A percentile compares a stretch with the other conserved stretches of the same genome.
phyloP scores from a whole-genome alignment of 2,329 filamentous ascomycete genomes.

The Fusarium goolgardi region DNA sequence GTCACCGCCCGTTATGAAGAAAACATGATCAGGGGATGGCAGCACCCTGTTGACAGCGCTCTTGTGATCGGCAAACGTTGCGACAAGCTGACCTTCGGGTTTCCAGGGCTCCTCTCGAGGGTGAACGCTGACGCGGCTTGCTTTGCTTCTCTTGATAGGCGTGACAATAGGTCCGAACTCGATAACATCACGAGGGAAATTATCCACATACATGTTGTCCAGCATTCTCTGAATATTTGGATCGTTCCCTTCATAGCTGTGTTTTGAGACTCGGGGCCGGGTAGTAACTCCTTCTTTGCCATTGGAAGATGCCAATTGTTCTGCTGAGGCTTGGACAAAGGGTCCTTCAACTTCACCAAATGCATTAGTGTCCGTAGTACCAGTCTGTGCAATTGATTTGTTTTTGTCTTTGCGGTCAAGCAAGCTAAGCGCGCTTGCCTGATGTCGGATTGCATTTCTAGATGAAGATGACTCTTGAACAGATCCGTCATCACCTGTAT shows the following conservation, averaged over 20 bases:
- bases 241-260: slow-evolving; percentile 87
- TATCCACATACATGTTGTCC: slow-evolving; percentile 84
- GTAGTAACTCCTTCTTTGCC: slow-evolving; percentile 49
- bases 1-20: slow-evolving; percentile 94
- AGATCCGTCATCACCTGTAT: slow-evolving; percentile 52
- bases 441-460: slow-evolving; percentile 63
- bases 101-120: slow-evolving; percentile 72
- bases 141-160: slow-evolving; percentile 69
- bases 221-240: slow-evolving; percentile 77
- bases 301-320: slow-evolving; percentile 39
- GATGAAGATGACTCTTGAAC: slow-evolving; percentile 56
- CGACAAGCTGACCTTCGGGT: slow-evolving; percentile 84
- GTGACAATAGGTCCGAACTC: slow-evolving; percentile 86
- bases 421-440: slow-evolving; percentile 69
- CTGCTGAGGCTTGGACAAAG: slow-evolving; percentile 54
- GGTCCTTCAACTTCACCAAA: slow-evolving; percentile 71
- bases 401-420: slow-evolving; percentile 69
- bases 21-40: slow-evolving; percentile 88
- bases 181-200: slow-evolving; percentile 72
- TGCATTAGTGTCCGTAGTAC: slow-evolving; percentile 68
- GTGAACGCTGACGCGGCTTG: slow-evolving; percentile 61
- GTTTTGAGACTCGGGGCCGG: slow-evolving; percentile 66
- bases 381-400: slow-evolving; percentile 69
- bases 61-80: slow-evolving; percentile 88
- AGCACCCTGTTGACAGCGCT: slow-evolving; percentile 84